phyloP scores from a whole-genome alignment of 176 grass and related monocot genomes.

The Oryza australiensis region DNA sequence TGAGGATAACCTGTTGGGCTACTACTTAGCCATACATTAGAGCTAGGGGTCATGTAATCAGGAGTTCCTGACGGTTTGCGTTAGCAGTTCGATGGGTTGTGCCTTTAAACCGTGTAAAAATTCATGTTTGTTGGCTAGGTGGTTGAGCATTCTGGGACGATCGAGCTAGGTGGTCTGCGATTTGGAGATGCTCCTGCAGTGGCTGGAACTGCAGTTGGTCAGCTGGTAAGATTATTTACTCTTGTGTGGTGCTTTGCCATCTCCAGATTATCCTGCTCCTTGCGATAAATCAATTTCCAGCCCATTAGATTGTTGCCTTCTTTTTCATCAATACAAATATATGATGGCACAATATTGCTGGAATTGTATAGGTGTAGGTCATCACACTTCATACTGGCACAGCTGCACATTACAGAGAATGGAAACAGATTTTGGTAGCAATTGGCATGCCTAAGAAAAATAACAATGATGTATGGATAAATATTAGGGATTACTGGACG shows the following conservation, averaged over 20 bases:
- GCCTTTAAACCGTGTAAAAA: not conserved
- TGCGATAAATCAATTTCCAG: not conserved
- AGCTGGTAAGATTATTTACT: slow-evolving; percentile 53
- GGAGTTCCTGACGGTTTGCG: not conserved
- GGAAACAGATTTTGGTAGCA: not conserved
- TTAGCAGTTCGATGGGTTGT: not conserved
- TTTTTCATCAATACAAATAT: not conserved
- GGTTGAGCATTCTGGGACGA: slow-evolving; percentile 68
- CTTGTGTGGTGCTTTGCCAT: not conserved
- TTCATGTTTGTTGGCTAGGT: slow-evolving; percentile 50
- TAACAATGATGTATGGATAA: not conserved
- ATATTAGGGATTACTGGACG: not conserved
- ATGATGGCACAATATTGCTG: not conserved
- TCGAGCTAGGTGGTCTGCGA: slow-evolving; percentile 52
- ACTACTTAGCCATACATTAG: not conserved
- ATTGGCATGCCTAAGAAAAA: slow-evolving; percentile 5
- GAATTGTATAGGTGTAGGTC: not conserved
- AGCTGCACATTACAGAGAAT: not conserved
- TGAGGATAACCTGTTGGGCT: slow-evolving; percentile 17
- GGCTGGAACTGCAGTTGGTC: slow-evolving; percentile 61
- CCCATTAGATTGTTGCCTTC: not conserved
- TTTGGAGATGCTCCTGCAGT: slow-evolving; percentile 35
- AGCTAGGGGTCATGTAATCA: no score
- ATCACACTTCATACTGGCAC: not conserved
- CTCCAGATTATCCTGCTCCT: not conserved